phyloP scores from a whole-genome alignment of 2,329 filamentous ascomycete genomes.

The Fusarium goolgardi region DNA sequence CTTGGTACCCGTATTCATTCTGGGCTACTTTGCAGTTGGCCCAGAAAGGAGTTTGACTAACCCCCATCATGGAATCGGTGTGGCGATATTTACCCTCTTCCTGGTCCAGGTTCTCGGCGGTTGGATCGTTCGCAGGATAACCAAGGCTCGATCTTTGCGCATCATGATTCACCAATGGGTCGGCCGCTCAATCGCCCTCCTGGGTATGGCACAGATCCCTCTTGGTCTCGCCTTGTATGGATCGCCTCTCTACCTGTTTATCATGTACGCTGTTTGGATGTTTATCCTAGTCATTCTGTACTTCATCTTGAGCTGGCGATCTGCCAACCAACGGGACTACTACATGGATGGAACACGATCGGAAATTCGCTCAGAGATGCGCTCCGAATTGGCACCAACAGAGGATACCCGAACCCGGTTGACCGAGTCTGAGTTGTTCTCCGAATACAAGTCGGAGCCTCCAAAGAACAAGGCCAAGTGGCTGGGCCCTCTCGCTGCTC shows the following conservation, averaged over 20 bases:
- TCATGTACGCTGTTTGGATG: constrained; percentile 85
- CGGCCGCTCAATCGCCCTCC: constrained; percentile 79
- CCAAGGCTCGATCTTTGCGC: constrained; percentile 61
- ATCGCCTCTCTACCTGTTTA: constrained; percentile 84
- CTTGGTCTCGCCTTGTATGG: constrained; percentile 92
- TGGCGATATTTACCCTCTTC: constrained; percentile 80
- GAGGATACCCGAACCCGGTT: constrained; percentile 56
- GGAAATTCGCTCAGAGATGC: constrained; percentile 58
- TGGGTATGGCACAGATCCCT: constrained; percentile 88
- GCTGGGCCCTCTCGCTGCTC: constrained; percentile 66
- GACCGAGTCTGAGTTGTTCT: constrained; percentile 57
- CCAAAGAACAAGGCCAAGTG: constrained; percentile 54
- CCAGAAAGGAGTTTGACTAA: constrained; percentile 78
- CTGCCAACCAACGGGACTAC: constrained; percentile 66
- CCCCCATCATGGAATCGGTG: constrained; percentile 85
- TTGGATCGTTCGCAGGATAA: constrained; percentile 67
- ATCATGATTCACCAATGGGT: constrained; percentile 87
- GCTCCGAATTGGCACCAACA: constrained; percentile 56
- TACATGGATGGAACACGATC: constrained; percentile 69
- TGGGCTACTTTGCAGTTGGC: constrained; percentile 84
- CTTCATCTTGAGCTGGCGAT: constrained; percentile 80
- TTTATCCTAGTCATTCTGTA: constrained; percentile 78
- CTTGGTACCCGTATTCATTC: constrained; percentile 76
- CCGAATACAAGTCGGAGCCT: constrained; percentile 50
- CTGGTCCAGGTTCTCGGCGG: constrained; percentile 78